phyloP scores from a whole-genome alignment of 331 rosid genomes.

The Quercus phellos region DNA sequence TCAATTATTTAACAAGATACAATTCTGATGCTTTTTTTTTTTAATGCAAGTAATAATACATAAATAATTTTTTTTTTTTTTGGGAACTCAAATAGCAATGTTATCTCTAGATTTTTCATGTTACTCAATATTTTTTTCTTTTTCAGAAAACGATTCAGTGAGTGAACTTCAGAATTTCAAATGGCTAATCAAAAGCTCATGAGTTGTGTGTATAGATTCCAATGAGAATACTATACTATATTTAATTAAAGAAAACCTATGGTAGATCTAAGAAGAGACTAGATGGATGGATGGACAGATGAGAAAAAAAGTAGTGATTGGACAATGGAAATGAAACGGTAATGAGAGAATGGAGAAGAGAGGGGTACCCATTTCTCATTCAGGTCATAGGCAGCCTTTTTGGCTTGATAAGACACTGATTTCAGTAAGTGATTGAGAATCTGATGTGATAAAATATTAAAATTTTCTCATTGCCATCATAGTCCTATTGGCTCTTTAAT shows the following conservation, averaged over 20 bases:
- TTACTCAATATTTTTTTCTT: too few species aligned
- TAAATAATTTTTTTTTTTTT: too few species aligned
- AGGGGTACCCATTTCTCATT: slow-evolving; percentile 9
- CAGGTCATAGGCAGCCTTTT: slow-evolving; percentile 32
- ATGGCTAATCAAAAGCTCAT: neutral
- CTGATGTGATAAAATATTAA: neutral
- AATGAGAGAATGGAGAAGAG: neutral
- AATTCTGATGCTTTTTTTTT: too few species aligned
- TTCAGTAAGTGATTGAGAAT: slow-evolving; percentile 31
- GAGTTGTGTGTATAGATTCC: neutral
- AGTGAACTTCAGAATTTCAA: too few species aligned
- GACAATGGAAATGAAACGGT: slow-evolving; percentile 38
- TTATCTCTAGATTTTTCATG: too few species aligned
- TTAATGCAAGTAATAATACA: too few species aligned
- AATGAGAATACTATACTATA: neutral
- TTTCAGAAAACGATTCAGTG: too few species aligned
- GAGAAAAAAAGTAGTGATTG: slow-evolving; percentile 32
- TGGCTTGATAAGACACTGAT: slow-evolving; percentile 43
- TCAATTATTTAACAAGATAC: too few species aligned
- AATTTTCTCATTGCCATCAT: neutral
- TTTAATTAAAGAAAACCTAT: neutral
- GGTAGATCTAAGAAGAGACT: neutral
- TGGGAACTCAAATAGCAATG: too few species aligned
- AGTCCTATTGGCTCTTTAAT: neutral
- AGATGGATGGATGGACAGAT: slow-evolving; percentile 32